Percentiles rank a stretch among this genome's conserved stretches.
Evolutionary conservation across 2,329 filamentous ascomycete genomes (phyloP).

Genomic region (Colletotrichum sp.): DNA sequence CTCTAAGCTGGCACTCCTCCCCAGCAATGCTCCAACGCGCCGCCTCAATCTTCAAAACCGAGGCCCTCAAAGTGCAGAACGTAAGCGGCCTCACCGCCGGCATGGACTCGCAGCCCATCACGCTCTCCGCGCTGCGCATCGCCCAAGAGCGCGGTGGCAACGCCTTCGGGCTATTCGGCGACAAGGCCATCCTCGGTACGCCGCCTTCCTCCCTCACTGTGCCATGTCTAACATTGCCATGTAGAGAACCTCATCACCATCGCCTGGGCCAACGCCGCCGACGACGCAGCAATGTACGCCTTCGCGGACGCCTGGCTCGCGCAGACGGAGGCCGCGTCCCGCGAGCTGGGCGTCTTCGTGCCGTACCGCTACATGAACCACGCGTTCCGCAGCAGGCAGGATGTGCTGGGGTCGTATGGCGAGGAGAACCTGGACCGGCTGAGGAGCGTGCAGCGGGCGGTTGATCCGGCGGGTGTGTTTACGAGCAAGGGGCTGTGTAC

Average conservation of each 20-base stretch:
- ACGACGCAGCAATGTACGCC: background rate
- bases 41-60: background rate
- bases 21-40: background rate
- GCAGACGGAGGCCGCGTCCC: background rate
- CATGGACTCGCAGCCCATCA: background rate
- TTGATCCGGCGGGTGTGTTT: background rate
- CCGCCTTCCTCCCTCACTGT: background rate
- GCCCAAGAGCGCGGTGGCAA: background rate
- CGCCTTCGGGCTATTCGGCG: background rate
- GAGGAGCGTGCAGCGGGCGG: background rate
- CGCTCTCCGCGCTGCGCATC: background rate
- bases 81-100: background rate
- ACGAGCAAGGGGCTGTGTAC: background rate
- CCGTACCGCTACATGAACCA: background rate
- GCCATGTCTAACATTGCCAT: background rate
- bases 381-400: background rate
- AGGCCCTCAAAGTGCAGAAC: background rate
- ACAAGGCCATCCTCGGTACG: background rate
- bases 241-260: background rate
- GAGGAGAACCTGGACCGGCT: background rate
- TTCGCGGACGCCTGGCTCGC: background rate
- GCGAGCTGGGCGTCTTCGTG: background rate
- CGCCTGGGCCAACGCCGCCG: background rate
- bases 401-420: background rate
- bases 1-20: background rate